Conservation (phyloP, 495 filamentous ascomycete species). For the Neurospora sp. region DNA sequence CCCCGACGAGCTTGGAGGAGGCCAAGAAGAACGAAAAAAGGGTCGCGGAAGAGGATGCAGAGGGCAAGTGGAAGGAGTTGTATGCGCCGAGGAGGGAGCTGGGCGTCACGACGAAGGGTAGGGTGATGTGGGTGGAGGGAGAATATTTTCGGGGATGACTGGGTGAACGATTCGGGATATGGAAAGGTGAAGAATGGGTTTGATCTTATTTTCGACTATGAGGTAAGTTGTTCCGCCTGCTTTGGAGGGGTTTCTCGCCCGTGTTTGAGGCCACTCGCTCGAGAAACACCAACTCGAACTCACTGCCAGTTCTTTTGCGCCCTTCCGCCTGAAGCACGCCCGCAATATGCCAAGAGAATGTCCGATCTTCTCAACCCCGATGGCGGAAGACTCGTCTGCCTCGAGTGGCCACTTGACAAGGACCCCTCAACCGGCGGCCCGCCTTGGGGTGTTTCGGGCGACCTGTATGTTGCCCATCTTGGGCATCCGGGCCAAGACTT, state of each 20-base stretch:
- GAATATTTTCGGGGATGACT: slow-evolving; percentile 68
- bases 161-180: slow-evolving; percentile 8
- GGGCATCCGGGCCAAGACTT: slow-evolving; percentile 55
- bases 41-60: slow-evolving; percentile 1
- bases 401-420: slow-evolving; percentile 75
- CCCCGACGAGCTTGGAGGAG: slow-evolving; percentile 42
- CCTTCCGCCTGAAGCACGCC: slow-evolving; percentile 52
- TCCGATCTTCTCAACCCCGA: slow-evolving; percentile 50
- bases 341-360: slow-evolving; percentile 61
- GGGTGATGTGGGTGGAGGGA: slow-evolving; percentile 48
- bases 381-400: slow-evolving; percentile 59
- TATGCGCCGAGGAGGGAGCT: slow-evolving; percentile 36
- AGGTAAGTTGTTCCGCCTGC: slow-evolving; percentile 39
- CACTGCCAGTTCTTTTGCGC: slow-evolving; percentile 64
- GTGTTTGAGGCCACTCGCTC: not conserved
- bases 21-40: slow-evolving; percentile 40
- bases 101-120: slow-evolving; percentile 39
- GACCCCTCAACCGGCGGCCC: slow-evolving; percentile 52
- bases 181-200: slow-evolving; percentile 38
- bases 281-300: not conserved
- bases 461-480: slow-evolving; percentile 58
- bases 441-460: slow-evolving; percentile 53
- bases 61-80: slow-evolving; percentile 9
- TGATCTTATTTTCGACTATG: slow-evolving; percentile 81
- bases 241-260: not conserved